Conservation (phyloP, 208 protist species). For the Leptomonas seymouri region DNA sequence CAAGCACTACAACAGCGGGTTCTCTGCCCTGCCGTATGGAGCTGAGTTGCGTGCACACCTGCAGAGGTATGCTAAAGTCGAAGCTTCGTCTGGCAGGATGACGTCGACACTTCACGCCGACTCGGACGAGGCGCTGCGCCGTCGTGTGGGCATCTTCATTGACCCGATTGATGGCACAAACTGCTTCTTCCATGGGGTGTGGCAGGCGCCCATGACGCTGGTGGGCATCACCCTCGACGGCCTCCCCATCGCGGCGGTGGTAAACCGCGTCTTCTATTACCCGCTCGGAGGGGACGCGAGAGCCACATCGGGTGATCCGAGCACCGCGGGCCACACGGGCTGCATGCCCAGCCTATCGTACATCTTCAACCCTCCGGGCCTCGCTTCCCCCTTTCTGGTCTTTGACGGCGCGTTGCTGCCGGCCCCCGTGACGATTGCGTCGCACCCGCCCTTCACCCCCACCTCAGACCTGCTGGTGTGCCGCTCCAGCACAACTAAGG, state of each 20-base stretch:
- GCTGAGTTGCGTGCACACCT: constrained; percentile 29
- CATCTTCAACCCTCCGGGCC: constrained; percentile 35
- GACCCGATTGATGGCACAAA: constrained; percentile 88
- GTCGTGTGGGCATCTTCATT: constrained; percentile 73
- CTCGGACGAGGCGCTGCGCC: constrained; percentile 41
- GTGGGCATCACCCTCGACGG: constrained; percentile 75
- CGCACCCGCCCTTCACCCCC: neutral
- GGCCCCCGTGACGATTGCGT: neutral
- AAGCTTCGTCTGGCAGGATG: neutral
- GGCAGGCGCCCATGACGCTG: constrained; percentile 74
- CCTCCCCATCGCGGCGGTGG: constrained; percentile 58
- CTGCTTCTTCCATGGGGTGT: constrained; percentile 70
- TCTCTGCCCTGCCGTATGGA: constrained; percentile 24
- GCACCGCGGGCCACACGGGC: neutral
- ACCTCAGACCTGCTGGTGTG: constrained; percentile 28
- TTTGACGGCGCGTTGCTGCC: constrained; percentile 42
- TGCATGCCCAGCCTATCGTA: constrained; percentile 38
- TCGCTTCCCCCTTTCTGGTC: constrained; percentile 41
- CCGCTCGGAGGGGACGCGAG: constrained; percentile 7
- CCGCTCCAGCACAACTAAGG: constrained; percentile 48
- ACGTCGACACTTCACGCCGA: constrained; percentile 22
- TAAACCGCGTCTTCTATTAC: constrained; percentile 70
- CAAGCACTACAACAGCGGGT: constrained; percentile 22
- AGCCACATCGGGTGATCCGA: neutral
- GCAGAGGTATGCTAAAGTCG: neutral